Base-by-base conservation (phyloP, 164 flowering plant species). In the Litsea cubeba region DNA sequence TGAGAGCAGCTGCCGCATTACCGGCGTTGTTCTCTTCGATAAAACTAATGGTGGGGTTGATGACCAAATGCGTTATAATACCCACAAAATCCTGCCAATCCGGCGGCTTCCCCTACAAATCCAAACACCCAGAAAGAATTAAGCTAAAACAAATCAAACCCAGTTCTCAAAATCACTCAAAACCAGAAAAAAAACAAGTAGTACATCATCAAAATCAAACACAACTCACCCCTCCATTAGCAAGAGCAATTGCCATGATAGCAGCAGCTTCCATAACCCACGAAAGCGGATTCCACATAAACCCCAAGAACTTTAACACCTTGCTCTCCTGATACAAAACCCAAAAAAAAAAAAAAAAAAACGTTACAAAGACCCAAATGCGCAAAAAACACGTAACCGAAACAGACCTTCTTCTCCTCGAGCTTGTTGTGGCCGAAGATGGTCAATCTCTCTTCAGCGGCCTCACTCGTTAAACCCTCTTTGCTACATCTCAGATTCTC, bases 211-310 rank as follows among this genome's bases (percentile, higher is more conserved):
- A 65, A 50, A 18, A 35, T 6, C n/a, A 73, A 20, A 63, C 12
- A 35, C 35, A 14, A 14, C 90, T 83, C 65, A 94, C 98, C 75
- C 97, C 97, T 86, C 97, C 97, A 82, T 94, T 92, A 7, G 97
- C 96, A 30, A 94, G 91, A 0, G 92, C 94, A 79, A 94, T 94
- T 5, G 97, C 96, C 97, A 94, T 94, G 69, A 92, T 85, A 23
- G 98, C 97, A 60, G 98, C 98, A 62, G 92, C 94, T 81, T 94
- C 98, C 98, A 94, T 94, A 62, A 94, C 97, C 98, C 98, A 94
- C 70, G 97, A 94, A 3, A 94, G 81, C 72, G 98, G 97, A 74
- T 94, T 94, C 97, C 97, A 91, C 97, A 94, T 94, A 79, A 94
- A 92, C 71, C 97, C 94, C 70, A 94, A 77, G 72, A 92, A 92